Evolutionary conservation across 805 yeast species (phyloP).

Genomic region (Torulaspora indica): DNA sequence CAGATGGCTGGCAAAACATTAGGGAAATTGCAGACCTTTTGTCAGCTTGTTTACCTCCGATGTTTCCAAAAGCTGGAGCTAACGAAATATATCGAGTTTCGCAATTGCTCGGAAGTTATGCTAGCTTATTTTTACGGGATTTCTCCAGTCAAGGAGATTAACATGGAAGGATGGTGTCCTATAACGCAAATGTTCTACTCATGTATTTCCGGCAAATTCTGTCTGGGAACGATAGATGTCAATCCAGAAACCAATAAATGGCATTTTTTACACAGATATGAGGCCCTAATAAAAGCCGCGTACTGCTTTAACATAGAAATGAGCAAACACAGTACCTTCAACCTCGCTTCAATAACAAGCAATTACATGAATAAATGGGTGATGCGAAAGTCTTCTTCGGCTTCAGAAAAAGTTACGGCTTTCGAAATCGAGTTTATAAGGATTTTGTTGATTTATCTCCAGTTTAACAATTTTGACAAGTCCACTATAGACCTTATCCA

Average conservation of each 20-base stretch:
- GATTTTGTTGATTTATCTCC: conserved; percentile 24
- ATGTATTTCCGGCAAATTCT: conserved; percentile 10
- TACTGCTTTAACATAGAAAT: conserved; percentile 37
- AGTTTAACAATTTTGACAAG: conserved; percentile 28
- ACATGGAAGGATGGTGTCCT: conserved; percentile 22
- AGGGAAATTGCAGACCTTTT: conserved; percentile 13
- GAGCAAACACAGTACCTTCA: conserved; percentile 30
- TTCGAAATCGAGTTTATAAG: conserved; percentile 27
- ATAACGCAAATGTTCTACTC: conserved; percentile 23
- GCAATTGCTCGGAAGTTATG: conserved; percentile 29
- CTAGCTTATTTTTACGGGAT: conserved; percentile 19
- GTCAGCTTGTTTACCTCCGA: conserved; percentile 14
- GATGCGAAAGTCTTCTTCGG: neutral
- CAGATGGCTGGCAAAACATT: conserved; percentile 14
- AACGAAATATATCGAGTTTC: conserved; percentile 10
- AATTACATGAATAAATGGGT: conserved; percentile 36
- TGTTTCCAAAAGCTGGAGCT: conserved; percentile 16
- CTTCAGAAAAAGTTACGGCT: conserved; percentile 11
- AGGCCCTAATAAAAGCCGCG: conserved; percentile 33
- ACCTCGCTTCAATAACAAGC: conserved; percentile 32
- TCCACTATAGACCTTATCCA: conserved; percentile 13
- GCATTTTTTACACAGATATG: conserved; percentile 29
- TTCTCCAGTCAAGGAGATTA: conserved; percentile 4
- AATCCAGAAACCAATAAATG: conserved; percentile 12
- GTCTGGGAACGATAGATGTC: conserved; percentile 6